A percentile compares a stretch with the other conserved stretches of the same genome.
phyloP scores from a whole-genome alignment of 2,329 filamentous ascomycete genomes.

The Ciborinia camelliae region DNA sequence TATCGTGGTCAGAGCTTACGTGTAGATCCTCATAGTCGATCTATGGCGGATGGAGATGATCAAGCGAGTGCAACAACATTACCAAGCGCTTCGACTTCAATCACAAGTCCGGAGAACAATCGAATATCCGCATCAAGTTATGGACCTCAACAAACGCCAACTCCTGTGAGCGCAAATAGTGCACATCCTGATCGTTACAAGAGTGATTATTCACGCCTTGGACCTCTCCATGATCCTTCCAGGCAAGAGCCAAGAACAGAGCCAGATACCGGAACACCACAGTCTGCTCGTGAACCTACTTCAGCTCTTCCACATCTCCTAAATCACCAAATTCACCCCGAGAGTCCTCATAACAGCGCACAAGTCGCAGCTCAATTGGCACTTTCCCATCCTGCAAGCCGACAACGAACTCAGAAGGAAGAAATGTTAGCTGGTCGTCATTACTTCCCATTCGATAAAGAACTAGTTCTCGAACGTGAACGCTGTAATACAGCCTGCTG shows the following conservation, averaged over 20 bases:
- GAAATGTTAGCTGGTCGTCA: constrained; percentile 80
- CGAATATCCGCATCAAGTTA: constrained; percentile 55
- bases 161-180: constrained; percentile 56
- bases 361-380: constrained; percentile 37
- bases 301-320: constrained; percentile 52
- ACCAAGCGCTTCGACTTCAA: constrained; percentile 46
- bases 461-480: constrained; percentile 79
- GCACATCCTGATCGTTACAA: constrained; percentile 39
- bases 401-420: constrained; percentile 68
- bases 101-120: constrained; percentile 55
- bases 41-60: constrained; percentile 55
- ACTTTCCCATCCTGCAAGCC: constrained; percentile 36
- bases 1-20: constrained; percentile 61
- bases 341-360: constrained; percentile 34
- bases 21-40: constrained; percentile 57
- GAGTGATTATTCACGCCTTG: constrained; percentile 58
- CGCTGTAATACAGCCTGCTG: constrained; percentile 77
- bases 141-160: constrained; percentile 49
- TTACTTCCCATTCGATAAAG: constrained; percentile 76
- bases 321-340: constrained; percentile 34
- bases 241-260: constrained; percentile 51
- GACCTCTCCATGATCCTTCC: constrained; percentile 57
- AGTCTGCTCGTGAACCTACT: constrained; percentile 38
- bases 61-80: constrained; percentile 57
- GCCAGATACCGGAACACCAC: constrained; percentile 45